Base-by-base conservation (phyloP, 2,329 filamentous ascomycete species). In the Trichoderma sp. region DNA sequence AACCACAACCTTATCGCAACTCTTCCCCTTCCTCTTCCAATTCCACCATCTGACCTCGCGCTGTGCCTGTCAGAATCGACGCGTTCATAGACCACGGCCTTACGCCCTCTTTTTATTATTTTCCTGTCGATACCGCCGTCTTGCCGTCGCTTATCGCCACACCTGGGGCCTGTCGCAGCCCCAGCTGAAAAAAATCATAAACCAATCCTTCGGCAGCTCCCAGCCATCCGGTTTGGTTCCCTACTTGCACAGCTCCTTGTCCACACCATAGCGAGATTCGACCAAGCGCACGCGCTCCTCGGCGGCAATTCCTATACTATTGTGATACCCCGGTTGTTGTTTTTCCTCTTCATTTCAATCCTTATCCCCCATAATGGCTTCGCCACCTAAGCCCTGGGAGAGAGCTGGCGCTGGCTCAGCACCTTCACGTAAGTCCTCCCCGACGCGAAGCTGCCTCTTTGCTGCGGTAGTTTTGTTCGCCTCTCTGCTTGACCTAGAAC, bases 331-430 rank as follows among this genome's bases (percentile, higher is more conserved):
- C 55, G 57, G 57, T n/a, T 69, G 28, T 30, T 62, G 20, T 30
- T 62, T 39, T 39, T 57, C 57, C 26, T 26, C 26, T 65, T 47
- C 47, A 36, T 53, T 61, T 43, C 53, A 15, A 28, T 15, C 20
- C 15, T 28, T 55, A 20, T 55, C 28, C 61, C 47, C 74, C 55
- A 73, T 43, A 74, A 90, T 90, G 87, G 88, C 88, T 74, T 98
- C 95, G 82, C 96, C 96, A 79, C 96, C 96, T 70, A 99, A 99
- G 84, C 96, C 96, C 61, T 99, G 96, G 96, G 96, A 99, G 84
- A 89, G 92, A 81, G 88, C 91, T 34, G 68, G 58, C 20, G 68
- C 53, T 34, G 64, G 64, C 43, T 53, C 71, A n/a, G 63, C 28
- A 30, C 71, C 71, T 20, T 43, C 50, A 36, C 39, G 71, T 72